These are phyloP conservation scores for Leishmania gerbilli DNA, from an alignment of 208 protist genomes.

Conservation along the genomic window DNA sequence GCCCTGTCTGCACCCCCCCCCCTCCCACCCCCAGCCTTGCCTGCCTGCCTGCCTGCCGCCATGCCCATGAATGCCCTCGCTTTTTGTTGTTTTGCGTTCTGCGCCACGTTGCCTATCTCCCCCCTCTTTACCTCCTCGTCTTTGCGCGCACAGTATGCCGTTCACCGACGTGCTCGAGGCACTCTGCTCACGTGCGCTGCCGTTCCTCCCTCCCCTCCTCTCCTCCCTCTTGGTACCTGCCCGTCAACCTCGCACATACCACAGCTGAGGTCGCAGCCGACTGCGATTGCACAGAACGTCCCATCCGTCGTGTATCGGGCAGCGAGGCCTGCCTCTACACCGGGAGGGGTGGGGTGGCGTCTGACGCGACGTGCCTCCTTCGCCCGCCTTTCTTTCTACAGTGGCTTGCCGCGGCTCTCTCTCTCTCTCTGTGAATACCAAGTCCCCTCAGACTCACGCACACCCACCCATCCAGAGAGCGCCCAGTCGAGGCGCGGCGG, in stretches of 20 bases:
- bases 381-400: too few relatives aligned
- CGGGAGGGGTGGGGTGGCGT: neutral
- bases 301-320: too few relatives aligned
- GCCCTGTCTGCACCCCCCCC: neutral
- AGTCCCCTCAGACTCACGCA: neutral
- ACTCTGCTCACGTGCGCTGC: neutral
- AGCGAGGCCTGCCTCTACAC: too few relatives aligned
- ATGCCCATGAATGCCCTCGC: neutral
- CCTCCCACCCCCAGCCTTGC: neutral
- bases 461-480: neutral
- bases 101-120: neutral
- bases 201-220: neutral
- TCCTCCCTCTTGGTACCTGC: neutral
- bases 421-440: too few relatives aligned
- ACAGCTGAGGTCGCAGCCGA: neutral
- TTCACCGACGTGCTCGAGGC: neutral
- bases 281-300: too few relatives aligned
- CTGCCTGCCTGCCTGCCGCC: neutral
- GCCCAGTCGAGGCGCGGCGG: too few relatives aligned
- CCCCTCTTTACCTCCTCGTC: neutral
- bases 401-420: too few relatives aligned
- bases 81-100: neutral
- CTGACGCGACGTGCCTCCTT: too few relatives aligned
- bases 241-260: too few relatives aligned
- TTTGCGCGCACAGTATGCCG: neutral